Evolutionary conservation across 257 asterid species (phyloP).

Genomic region (Przewalskia tangutica): DNA sequence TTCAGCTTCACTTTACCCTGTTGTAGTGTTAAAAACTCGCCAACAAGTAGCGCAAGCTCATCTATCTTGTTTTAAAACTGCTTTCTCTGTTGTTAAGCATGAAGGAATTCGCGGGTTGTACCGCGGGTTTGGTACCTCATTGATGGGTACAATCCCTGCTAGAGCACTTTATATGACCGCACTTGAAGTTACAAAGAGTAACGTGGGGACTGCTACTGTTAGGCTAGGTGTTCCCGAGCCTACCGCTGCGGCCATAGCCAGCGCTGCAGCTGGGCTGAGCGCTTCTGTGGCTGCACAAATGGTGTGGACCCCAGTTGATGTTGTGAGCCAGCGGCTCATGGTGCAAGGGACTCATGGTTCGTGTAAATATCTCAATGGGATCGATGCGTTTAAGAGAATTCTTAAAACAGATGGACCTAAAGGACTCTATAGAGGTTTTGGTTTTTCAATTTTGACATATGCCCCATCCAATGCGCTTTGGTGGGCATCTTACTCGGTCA

Average conservation of each 20-base stretch:
- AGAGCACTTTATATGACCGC: conserved; percentile 71
- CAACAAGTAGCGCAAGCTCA: conserved; percentile 61
- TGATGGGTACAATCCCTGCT: conserved; percentile 74
- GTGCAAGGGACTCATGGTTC: conserved; percentile 37
- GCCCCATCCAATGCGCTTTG: conserved; percentile 77
- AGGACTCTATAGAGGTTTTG: conserved; percentile 76
- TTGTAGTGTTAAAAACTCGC: conserved; percentile 63
- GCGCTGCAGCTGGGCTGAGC: conserved; percentile 64
- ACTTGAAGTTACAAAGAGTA: conserved; percentile 69
- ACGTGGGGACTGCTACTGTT: conserved; percentile 38
- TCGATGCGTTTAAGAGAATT: conserved; percentile 55
- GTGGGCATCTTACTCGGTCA: conserved; percentile 71
- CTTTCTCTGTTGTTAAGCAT: conserved; percentile 31
- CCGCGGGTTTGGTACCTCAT: conserved; percentile 67
- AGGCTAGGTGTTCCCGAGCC: conserved; percentile 49
- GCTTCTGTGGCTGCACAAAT: conserved; percentile 67
- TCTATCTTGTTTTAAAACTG: conserved; percentile 36
- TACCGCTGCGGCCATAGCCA: conserved; percentile 47
- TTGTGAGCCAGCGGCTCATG: conserved; percentile 77
- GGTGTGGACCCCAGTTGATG: conserved; percentile 81
- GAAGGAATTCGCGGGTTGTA: conserved; percentile 67
- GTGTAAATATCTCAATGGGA: conserved; percentile 40
- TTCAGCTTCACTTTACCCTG: conserved; percentile 54
- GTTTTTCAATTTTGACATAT: conserved; percentile 58
- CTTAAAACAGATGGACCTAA: conserved; percentile 51